Base-by-base conservation (phyloP, 2,329 filamentous ascomycete species). In the Aureobasidium melanogenum region DNA sequence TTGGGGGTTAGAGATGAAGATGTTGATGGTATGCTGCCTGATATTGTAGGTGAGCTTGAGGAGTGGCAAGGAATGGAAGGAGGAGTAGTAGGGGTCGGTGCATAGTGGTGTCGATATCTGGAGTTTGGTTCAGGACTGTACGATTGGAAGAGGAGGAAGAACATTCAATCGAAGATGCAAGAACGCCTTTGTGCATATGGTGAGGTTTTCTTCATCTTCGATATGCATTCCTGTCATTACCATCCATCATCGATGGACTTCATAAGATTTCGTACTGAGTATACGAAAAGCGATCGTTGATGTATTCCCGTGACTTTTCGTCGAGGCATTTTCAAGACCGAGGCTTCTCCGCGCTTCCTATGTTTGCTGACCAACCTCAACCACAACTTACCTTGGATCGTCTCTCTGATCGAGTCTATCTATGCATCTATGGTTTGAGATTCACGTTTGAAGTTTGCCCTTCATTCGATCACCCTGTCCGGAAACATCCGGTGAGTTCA, bases 1-100 rank as follows among this genome's bases (percentile, higher is more conserved):
- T 76, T 91, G 30, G 86, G 86, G 28, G 80, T 85, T 17, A 80
- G 83, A 66, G 86, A 88, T 62, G 85, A 88, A 66, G 86, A 84
- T 65, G 80, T 91, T 38, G 88, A 91, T 70, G 77, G 79, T 47
- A 85, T 80, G 75, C 65, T 81, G 67, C 77, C 77, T 1, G 79
- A 80, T 61, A 79, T 81, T 47, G 68, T 80, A 54, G 69, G 69
- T 55, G 78, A 80, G 68, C 67, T 81, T 60, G 78, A 80, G 67
- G 77, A 79, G 63, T 58, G 36, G 52, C 54, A 59, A 19, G 54
- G 61, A 26, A 57, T 62, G 59, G 50, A 55, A 6, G 59, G 43
- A 9, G 44, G 43, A 28, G 43, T 24, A 10, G 55, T 44, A 3
- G 52, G 38, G 6, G 52, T 28, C 32, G 38, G 34, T 43, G 51